A percentile compares a stretch with the other conserved stretches of the same genome.
Evolutionary conservation across 495 filamentous ascomycete genomes (phyloP).

Genomic region (Jackrogersella minutella): DNA sequence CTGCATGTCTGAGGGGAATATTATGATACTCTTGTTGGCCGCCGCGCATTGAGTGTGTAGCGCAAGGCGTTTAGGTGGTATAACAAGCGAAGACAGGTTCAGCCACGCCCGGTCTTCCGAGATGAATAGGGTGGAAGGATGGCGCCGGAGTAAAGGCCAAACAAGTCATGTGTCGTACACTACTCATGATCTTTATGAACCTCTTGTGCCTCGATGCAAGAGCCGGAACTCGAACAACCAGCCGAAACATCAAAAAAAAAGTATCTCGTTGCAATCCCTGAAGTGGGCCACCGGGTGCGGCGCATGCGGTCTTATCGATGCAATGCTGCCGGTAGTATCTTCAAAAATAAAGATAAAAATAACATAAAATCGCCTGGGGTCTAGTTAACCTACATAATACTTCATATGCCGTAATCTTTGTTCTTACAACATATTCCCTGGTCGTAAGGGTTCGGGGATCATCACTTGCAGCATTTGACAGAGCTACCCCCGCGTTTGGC

Average conservation of each 20-base stretch:
- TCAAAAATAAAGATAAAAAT: slow-evolving; percentile 37
- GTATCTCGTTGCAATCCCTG: slow-evolving; percentile 7
- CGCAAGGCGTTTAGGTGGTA: slow-evolving; percentile 11
- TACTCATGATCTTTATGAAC: slow-evolving; percentile 6
- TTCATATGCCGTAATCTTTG: slow-evolving; percentile 33
- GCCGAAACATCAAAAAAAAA: neutral
- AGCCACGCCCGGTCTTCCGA: slow-evolving; percentile 29
- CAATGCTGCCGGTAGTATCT: slow-evolving; percentile 18
- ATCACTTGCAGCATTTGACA: slow-evolving; percentile 42
- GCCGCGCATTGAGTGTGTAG: slow-evolving; percentile 21
- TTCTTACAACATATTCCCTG: slow-evolving; percentile 18
- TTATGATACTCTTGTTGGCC: slow-evolving; percentile 14
- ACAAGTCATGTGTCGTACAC: slow-evolving; percentile 12
- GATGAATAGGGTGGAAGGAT: slow-evolving; percentile 5
- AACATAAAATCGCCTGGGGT: slow-evolving; percentile 31
- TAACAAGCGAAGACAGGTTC: slow-evolving; percentile 13
- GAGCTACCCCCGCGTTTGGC: slow-evolving; percentile 39
- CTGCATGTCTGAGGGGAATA: slow-evolving; percentile 19
- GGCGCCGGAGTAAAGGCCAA: slow-evolving; percentile 8
- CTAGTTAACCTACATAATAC: slow-evolving; percentile 9
- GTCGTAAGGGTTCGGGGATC: slow-evolving; percentile 37
- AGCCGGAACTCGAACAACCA: neutral
- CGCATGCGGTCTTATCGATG: slow-evolving; percentile 12
- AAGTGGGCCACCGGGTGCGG: slow-evolving; percentile 7
- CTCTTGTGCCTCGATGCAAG: slow-evolving; percentile 12